These are phyloP conservation scores for Acanthamoeba healyi DNA, from an alignment of 208 protist genomes.

Conservation along the genomic window DNA sequence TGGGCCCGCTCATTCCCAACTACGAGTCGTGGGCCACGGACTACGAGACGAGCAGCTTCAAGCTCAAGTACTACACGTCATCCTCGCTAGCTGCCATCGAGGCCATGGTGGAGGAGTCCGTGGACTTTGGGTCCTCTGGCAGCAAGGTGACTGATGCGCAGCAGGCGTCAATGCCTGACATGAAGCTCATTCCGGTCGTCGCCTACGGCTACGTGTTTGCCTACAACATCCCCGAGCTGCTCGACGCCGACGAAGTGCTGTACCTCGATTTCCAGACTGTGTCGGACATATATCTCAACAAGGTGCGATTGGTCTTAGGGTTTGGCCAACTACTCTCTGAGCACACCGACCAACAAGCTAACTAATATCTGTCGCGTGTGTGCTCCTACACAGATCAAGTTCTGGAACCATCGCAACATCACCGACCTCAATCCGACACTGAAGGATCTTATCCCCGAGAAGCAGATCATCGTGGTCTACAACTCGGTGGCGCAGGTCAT, in stretches of 20 bases:
- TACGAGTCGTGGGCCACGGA: not conserved
- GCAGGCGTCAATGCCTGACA: not conserved
- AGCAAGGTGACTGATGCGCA: not conserved
- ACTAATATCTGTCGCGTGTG: not conserved
- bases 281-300: too few species aligned
- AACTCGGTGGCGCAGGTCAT: constrained; percentile 41
- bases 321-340: too few species aligned
- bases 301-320: not conserved
- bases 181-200: not conserved
- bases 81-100: not conserved
- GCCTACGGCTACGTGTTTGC: not conserved
- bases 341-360: not conserved
- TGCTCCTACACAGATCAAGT: not conserved
- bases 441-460: not conserved
- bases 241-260: not conserved
- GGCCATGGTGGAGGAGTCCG: not conserved
- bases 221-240: not conserved
- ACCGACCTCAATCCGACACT: constrained; percentile 13
- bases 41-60: not conserved
- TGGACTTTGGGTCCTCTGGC: not conserved
- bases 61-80: not conserved
- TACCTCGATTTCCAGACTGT: too few species aligned
- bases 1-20: not conserved
- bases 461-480: constrained; percentile 56
- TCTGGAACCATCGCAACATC: constrained; percentile 44